Base-by-base conservation (phyloP, 495 filamentous ascomycete species). In the Friedmanniomyces endolithicus region DNA sequence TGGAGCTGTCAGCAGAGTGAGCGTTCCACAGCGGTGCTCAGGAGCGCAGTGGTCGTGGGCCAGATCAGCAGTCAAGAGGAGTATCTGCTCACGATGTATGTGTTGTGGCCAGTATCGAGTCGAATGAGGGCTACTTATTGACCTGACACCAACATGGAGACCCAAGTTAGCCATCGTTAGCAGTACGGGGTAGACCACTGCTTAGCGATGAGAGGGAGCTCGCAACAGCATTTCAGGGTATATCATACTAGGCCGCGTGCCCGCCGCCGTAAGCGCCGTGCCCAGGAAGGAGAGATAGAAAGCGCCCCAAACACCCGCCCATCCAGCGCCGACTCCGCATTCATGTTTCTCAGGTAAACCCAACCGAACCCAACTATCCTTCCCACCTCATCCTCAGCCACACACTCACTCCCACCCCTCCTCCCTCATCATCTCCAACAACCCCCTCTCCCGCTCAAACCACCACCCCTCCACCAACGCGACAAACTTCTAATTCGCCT, bases 401-500 rank as follows among this genome's bases (percentile, higher is more conserved):
- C 27, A 31, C 27, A 31, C 27, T 31, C 27, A 31, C 27, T 31
- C 27, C 27, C 9, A 31, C 9, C 27, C 27, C 27, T 4, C 16
- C 37, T 14, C 37, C 37, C 6, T 14, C 37, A 41, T 41, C 37
- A 41, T 4, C 17, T 41, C 37, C 37, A 41, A 19, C 25, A 31
- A n/a, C 23, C 6, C 2, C 14, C 2, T 17, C 14, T 3, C 3
- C 45, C 12, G 3, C 16, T 48, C 20, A 20, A n/a, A 23, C 6
- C 11, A 34, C 11, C 23, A 50, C 14, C 24, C 48, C 16, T 50
- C 48, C 25, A 2, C n/a, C 48, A 7, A 27, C 12, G 16, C 27
- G 11, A 31, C 39, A 22, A 49, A 35, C 54, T 31, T 20, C 53
- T 56, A 62, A 29, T 58, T 62, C 55, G 55, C 59, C 59, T 62